Evolutionary conservation across 2,329 filamentous ascomycete genomes (phyloP).

Genomic region (Colletotrichum chlorophyti): DNA sequence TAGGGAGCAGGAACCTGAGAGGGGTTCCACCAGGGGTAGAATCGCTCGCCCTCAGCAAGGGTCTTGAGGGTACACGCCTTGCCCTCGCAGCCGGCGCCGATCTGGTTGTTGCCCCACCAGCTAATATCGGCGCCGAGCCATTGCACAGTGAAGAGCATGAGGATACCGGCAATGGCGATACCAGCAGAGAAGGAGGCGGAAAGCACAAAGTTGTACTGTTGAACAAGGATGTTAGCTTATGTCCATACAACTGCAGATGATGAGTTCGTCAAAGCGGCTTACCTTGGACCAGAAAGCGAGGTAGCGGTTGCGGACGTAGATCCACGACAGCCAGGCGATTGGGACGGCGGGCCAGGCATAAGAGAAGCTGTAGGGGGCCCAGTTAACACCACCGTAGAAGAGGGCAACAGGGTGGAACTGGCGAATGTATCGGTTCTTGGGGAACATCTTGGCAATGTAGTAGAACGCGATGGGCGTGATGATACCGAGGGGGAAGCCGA

Average conservation of each 20-base stretch:
- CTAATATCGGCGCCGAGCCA: constrained; percentile 33
- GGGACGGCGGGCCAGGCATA: constrained; percentile 32
- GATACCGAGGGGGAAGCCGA: constrained; percentile 58
- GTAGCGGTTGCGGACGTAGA: constrained; percentile 42
- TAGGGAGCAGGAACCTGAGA: constrained; percentile 23
- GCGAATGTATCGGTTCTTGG: constrained; percentile 38
- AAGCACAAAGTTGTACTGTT: constrained; percentile 46
- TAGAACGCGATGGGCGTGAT: constrained; percentile 51
- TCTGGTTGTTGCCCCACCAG: constrained; percentile 39
- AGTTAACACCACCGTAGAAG: constrained; percentile 52
- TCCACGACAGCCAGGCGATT: constrained; percentile 31
- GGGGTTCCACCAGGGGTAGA: constrained; percentile 42
- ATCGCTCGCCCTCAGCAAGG: constrained; percentile 42
- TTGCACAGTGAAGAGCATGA: constrained; percentile 40
- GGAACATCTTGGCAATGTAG: constrained; percentile 49
- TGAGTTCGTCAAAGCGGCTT: constrained; percentile 27
- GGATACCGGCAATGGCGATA: constrained; percentile 39
- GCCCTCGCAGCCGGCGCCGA: constrained; percentile 33
- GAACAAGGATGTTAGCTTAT: not conserved
- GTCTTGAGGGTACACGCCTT: constrained; percentile 31
- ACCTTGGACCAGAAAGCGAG: constrained; percentile 48
- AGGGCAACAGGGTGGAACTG: constrained; percentile 57
- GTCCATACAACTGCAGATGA: constrained; percentile 4
- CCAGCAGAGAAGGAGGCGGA: constrained; percentile 40
- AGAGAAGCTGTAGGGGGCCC: constrained; percentile 50